Evolutionary conservation across 2,329 filamentous ascomycete genomes (phyloP).

Genomic region (Hymenoscyphus repandus): DNA sequence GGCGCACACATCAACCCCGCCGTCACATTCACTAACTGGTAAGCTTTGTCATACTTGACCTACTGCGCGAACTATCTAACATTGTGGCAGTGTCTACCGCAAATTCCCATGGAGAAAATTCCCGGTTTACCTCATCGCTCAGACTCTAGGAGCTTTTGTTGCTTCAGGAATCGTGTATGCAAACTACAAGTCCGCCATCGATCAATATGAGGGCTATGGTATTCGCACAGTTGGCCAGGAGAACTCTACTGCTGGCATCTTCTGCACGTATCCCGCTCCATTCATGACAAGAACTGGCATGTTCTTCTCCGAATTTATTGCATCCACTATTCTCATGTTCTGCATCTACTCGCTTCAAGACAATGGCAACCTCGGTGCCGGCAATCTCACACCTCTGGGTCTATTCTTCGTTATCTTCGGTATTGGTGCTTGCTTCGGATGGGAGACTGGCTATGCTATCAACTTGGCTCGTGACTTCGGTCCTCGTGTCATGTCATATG

Average conservation of each 20-base stretch:
- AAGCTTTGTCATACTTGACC: background rate
- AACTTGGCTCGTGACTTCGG: constrained; percentile 68
- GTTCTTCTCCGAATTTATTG: constrained; percentile 70
- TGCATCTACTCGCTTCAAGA: constrained; percentile 66
- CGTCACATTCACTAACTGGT: constrained; percentile 63
- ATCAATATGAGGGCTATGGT: constrained; percentile 58
- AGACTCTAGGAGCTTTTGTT: constrained; percentile 62
- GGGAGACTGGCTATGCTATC: constrained; percentile 73
- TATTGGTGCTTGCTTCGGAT: constrained; percentile 68
- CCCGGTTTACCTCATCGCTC: constrained; percentile 59
- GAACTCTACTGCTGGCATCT: constrained; percentile 58
- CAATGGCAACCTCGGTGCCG: constrained; percentile 45
- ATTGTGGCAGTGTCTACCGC: constrained; percentile 45
- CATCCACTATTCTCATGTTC: constrained; percentile 64
- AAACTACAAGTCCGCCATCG: constrained; percentile 62
- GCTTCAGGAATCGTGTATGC: constrained; percentile 48
- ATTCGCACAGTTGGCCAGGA: constrained; percentile 54
- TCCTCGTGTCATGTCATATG: constrained; percentile 60
- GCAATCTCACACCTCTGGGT: constrained; percentile 51
- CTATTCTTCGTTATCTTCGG: constrained; percentile 72
- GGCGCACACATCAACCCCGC: constrained; percentile 67
- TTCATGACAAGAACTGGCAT: constrained; percentile 63
- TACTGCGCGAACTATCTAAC: background rate
- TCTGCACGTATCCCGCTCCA: constrained; percentile 62
- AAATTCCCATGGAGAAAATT: constrained; percentile 65